A percentile compares a stretch with the other conserved stretches of the same genome.
Conservation (phyloP, 345 rosid species). For the sweet orange (Citrus sinensis) region DVS_A1.0 CM039162.1:27747501-27748000, state of each 20-base stretch:
- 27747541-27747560: conserved; percentile 67
- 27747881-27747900: conserved; percentile 77
- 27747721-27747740: conserved; percentile 60
- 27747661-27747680: conserved; percentile 52
- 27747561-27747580: conserved; percentile 48
- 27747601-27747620: conserved; percentile 55
- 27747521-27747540: conserved; percentile 49
- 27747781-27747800: too few species aligned
- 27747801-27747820: conserved; percentile 42
- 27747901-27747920: conserved; percentile 54
- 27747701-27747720: conserved; percentile 45
- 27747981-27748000: conserved; percentile 66
- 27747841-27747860: conserved; percentile 58
- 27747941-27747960: conserved; percentile 43
- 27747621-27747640: conserved; percentile 45
- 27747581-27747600: conserved; percentile 44
- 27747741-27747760: conserved; percentile 46
- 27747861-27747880: conserved; percentile 53
- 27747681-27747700: conserved; percentile 64
- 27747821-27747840: conserved; percentile 49
- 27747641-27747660: conserved; percentile 17
- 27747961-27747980: conserved; percentile 35
- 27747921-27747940: conserved; percentile 43
- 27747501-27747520: neutral
- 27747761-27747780: conserved; percentile 17